Base-by-base conservation (phyloP, 2,329 filamentous ascomycete species). In the Pseudogymnoascus sp. region DNA sequence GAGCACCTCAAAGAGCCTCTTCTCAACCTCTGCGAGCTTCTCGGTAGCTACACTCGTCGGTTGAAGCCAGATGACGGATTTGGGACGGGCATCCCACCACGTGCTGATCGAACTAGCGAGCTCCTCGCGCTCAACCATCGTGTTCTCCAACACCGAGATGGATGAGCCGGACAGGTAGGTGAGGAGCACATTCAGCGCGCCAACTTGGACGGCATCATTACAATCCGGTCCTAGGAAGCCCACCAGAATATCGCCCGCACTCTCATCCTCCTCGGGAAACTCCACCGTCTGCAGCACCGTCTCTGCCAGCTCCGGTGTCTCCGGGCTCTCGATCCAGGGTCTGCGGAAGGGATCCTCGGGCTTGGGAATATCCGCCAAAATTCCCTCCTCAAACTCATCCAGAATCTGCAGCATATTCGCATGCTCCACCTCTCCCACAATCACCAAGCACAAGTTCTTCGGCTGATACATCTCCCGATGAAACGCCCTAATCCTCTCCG, bases 401-500 rank as follows among this genome's bases (percentile, higher is more conserved):
- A 99, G 76, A 54, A 95, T 91, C 32, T 87, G 76, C 20, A 97
- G 77, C 62, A 99, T 81, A 68, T 95, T 81, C 0, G 83, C 76
- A 70, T 97, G 90, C 70, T 97, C 86, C 1, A 96, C 85, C 73
- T 97, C 91, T 43, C 94, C 94, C n/a, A 95, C 88, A 62, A 99
- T 85, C 25, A 97, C 83, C 28, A 99, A 77, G 65, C 92, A 95
- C 63, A 99, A 78, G 70, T 99, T 99, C 72, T 92, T 93, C 2
- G 94, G 94, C 72, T 97, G 93, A 70, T 99, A 99, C 93, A 99
- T 97, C 65, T 92, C 89, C 64, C 86, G 86, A 73, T 99, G 94
- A 69, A 97, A 99, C 62, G 87, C 85, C n/a, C 94, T 87, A 66
- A 99, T 99, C 38, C 91, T 86, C 59, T 97, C 89, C 1, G 91